These are phyloP conservation scores for Clohesyomyces aquaticus DNA, from an alignment of 495 filamentous ascomycete species.

Conservation along the genomic window DNA sequence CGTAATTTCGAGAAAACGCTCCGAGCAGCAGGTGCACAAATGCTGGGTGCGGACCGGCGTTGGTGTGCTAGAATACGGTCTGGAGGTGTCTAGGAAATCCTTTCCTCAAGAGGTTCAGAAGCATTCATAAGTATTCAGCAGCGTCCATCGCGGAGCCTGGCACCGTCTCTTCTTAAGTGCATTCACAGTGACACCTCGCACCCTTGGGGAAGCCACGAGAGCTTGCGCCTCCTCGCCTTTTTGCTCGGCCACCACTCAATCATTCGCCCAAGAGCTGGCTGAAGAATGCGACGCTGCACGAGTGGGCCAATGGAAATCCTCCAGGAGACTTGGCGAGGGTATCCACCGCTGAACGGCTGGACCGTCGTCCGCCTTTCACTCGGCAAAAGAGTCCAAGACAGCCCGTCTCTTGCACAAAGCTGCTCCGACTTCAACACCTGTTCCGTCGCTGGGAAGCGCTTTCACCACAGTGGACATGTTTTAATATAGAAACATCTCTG, in stretches of 20 bases:
- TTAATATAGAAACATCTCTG: background rate
- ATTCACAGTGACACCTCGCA: background rate
- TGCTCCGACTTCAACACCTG: background rate
- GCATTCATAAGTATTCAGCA: too few species aligned
- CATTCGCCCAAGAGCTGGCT: slow-evolving; percentile 31
- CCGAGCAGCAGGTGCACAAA: background rate
- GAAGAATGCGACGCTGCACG: slow-evolving; percentile 33
- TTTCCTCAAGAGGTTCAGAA: slow-evolving; percentile 1
- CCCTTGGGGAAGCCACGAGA: slow-evolving; percentile 9
- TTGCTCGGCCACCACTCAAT: slow-evolving; percentile 18
- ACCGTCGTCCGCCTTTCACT: background rate
- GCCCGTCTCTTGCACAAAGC: background rate
- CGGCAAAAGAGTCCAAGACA: background rate
- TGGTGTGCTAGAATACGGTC: background rate
- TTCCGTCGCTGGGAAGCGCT: background rate
- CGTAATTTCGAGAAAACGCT: slow-evolving; percentile 1
- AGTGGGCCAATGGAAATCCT: background rate
- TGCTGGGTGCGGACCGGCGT: background rate
- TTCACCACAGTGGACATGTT: background rate
- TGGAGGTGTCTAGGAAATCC: slow-evolving; percentile 17
- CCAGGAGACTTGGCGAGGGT: background rate
- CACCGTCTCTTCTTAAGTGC: slow-evolving; percentile 11
- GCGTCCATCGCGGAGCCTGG: background rate
- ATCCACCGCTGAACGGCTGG: background rate
- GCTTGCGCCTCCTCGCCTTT: slow-evolving; percentile 21